Evolutionary conservation across 495 filamentous ascomycete species (phyloP), one percentile per base, ranked within the genome.

Genomic region (Trichoderma reesei): DNA sequence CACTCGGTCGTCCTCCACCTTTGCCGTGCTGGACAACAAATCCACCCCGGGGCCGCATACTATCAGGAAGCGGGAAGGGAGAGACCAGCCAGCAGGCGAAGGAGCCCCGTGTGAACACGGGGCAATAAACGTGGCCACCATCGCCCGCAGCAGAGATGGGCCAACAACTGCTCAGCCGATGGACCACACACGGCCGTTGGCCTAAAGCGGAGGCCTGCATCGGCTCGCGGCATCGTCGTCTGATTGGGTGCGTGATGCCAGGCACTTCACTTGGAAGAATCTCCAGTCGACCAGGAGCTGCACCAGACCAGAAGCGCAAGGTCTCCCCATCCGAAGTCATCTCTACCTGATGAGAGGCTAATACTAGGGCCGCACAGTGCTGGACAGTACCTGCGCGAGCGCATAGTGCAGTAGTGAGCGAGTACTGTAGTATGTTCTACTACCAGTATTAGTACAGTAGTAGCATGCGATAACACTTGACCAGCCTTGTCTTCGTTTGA

Each of bases 51-150:
- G 31, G 51, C 51, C 20, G 31, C 51, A 56, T 34, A 11, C 9
- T n/a, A 33, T 10, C 6, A 33, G 34, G 10, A 31, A 16, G 26
- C 26, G 26, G 26, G 26, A 26, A 26, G 26, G 26, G 26, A 26
- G 26, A 26, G 26, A 26, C 26, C 26, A 56, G 16, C 42, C n/a
- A 56, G 3, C 51, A 11, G 3, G 20, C 51, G 34, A 26, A 3
- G 1, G 44, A 48, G 44, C n/a, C 10, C 42, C 16, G 48, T 46
- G n/a, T 18, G 42, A 46, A 20, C 16, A 56, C 48, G 48, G 51
- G 34, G 51, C 26, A 26, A 26, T 33, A 56, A 56, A 56, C 51
- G 51, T 56, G 51, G 72, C 26, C 51, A 36, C 33, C 34, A 34
- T 56, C 20, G 51, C 51, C 51, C 51, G 51, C 51, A 56, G 51